Base-by-base conservation (phyloP, 2,329 filamentous ascomycete species). In the Cytospora mali region DNA sequence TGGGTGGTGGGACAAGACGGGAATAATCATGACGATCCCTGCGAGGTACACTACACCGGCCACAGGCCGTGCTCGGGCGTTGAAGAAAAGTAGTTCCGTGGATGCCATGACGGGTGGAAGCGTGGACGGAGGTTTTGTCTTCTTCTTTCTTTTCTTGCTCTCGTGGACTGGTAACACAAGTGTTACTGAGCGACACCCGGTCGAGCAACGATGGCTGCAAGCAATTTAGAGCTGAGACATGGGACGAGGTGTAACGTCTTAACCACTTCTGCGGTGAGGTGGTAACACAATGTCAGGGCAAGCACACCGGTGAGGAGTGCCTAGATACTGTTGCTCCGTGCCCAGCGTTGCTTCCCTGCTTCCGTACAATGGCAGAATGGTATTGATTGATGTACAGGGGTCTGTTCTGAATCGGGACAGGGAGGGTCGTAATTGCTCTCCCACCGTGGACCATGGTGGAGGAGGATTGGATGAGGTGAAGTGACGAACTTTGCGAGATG, bases 141-240 rank as follows among this genome's bases (percentile, higher is more conserved):
- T n/a, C 35, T 39, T 39, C 35, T 39, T 39, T 39, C n/a, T 6
- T 55, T 53, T 55, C 56, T 55, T 55, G 62, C 16, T 55, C 56
- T 55, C 56, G 58, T 55, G 62, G 39, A 51, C 58, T 27, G 25
- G 64, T 61, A 55, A 21, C 56, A 63, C 54, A 29, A 9, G 56
- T 63, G 61, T 46, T 49, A 61, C 64, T 51, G 61, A 58, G 27
- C 48, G 39, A 50, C 61, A 28, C 27, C 52, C 27, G 58, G 61
- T 54, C 50, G n/a, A 23, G 58, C 56, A 16, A 21, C 42, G 33
- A 25, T 46, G 14, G 35, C 62, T 64, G 62, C 62, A 64, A 59
- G 62, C 62, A 62, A 64, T 64, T 51, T 61, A 58, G 54, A 54
- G 58, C 51, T 62, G 62, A 61, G 59, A 62, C 55, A 58, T 16